Base-by-base conservation (phyloP, 768 basidiomycete genomes). In the Tricholomella constricta region DNA sequence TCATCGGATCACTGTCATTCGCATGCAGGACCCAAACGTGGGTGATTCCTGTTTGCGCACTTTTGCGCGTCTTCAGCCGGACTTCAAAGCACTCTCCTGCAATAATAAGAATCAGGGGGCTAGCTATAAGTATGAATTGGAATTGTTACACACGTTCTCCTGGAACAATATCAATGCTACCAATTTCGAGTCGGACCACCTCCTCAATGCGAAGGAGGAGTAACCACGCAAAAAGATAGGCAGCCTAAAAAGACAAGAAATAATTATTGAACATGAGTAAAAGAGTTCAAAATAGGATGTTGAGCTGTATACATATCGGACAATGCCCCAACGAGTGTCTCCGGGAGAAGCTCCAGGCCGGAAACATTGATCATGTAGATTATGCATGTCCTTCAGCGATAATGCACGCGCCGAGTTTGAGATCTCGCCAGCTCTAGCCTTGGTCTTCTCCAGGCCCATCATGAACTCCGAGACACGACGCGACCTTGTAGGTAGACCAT, bases 401-500 rank as follows among this genome's bases (percentile, higher is more conserved):
- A 64, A 31, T 11, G 63, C 61, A 2, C 60, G 38, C 2, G 63
- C 63, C 10, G 63, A 64, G 14, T 38, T 41, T n/a, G 61, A 62
- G n/a, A 59, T 54, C 51, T 64, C 58, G 3, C 60, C 58, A 5
- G 52, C 29, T n/a, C 49, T 49, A 2, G 60, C 60, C 45, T 63
- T 63, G 8, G 52, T 57, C 48, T 61, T 61, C 45, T 63, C 62
- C 6, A 64, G 62, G 1, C 62, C 62, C 17, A 61, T 44, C 63
- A 64, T 64, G 40, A 61, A 64, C 23, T 48, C 51, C 1, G 61
- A 60, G 6, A 64, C 63, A 3, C 47, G 15, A 2, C 20, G 58
- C 4, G 61, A 59, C 1, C 56, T 40, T 10, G 58, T 62, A 1
- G 62, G 62, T 12, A 63, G 55, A 17, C 62, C 62, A 53, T 34